Conservation (phyloP, 306 rosid genomes). For the Rubus parviflorus region DNA sequence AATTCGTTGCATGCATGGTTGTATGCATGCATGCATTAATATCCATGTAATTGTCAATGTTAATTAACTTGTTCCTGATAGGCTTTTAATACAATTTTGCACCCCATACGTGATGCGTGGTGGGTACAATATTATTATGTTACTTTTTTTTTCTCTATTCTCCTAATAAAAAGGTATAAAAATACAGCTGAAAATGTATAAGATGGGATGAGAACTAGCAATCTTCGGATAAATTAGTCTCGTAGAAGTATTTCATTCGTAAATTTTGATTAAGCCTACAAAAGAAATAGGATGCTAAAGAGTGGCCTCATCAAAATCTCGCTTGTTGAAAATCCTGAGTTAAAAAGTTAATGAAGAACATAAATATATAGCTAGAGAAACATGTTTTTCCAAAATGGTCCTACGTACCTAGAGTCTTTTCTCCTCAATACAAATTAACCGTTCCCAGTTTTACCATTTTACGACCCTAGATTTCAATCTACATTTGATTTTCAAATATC, state of each 20-base stretch:
- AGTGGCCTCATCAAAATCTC: too few relatives aligned
- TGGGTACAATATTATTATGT: background rate
- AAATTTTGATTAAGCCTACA: too few relatives aligned
- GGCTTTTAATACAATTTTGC: background rate
- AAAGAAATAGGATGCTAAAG: too few relatives aligned
- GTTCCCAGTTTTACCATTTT: background rate
- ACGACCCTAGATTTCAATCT: too few relatives aligned
- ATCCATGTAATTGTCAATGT: background rate
- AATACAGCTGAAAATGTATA: background rate
- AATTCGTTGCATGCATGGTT: background rate
- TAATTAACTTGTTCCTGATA: background rate
- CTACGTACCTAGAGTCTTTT: background rate
- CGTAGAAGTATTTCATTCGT: too few relatives aligned
- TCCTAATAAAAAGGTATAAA: background rate
- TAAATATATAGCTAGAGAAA: background rate
- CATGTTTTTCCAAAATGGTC: background rate
- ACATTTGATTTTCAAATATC: too few relatives aligned
- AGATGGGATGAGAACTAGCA: background rate
- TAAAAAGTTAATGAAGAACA: too few relatives aligned
- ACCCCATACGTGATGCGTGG: background rate
- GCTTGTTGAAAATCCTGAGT: too few relatives aligned
- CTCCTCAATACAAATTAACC: background rate
- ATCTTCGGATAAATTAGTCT: too few relatives aligned
- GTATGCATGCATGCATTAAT: background rate
- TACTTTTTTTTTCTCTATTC: background rate